Conservation (phyloP, 768 basidiomycete species). For the Kwoniella heveanensis region DNA sequence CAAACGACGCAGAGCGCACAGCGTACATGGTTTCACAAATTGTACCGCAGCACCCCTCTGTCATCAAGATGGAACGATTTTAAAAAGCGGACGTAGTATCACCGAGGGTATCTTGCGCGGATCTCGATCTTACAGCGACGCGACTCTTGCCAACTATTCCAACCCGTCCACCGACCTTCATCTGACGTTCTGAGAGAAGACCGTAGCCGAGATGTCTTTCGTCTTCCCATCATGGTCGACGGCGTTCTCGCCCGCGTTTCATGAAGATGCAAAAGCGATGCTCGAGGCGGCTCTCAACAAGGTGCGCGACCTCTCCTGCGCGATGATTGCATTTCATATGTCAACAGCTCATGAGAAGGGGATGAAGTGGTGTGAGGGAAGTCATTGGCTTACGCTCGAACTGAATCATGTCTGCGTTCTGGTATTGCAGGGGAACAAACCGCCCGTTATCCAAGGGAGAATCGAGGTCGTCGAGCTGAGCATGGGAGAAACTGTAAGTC, state of each 20-base stretch:
- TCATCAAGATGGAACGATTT: not conserved
- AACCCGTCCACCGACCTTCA: not conserved
- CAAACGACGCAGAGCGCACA: no score
- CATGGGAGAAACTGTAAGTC: constrained; percentile 93
- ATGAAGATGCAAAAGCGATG: constrained; percentile 93
- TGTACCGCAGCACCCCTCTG: not conserved
- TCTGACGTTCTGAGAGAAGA: not conserved
- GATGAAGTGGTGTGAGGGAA: no score
- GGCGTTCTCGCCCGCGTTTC: constrained; percentile 93
- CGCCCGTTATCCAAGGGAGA: constrained; percentile 92
- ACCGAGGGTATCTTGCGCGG: no score
- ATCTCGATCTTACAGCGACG: no score
- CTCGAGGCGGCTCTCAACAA: constrained; percentile 67
- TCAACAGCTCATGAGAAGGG: no score
- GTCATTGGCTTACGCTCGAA: no score
- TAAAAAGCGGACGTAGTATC: not conserved
- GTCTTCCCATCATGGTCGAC: constrained; percentile 80
- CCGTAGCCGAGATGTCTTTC: constrained; percentile 58
- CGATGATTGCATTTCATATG: no score
- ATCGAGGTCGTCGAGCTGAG: constrained; percentile 98
- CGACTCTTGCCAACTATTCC: not conserved
- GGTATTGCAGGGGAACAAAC: constrained; percentile 80
- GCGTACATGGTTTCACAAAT: no score
- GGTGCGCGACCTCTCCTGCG: constrained; percentile 37
- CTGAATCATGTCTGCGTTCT: no score